These are phyloP conservation scores for Tricholoma matsutake DNA, from an alignment of 768 basidiomycete genomes.

Conservation along the genomic window DNA sequence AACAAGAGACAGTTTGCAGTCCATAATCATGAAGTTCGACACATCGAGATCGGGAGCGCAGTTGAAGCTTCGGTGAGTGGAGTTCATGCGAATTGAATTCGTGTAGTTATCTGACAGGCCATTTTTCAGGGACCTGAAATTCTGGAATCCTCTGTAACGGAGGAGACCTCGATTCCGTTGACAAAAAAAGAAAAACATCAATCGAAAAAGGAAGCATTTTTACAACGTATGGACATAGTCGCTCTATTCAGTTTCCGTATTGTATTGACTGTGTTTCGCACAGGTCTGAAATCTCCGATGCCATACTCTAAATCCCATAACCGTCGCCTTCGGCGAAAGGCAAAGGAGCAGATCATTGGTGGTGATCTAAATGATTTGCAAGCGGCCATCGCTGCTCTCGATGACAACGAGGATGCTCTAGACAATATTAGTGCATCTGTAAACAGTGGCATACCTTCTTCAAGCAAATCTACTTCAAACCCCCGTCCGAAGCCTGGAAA, in stretches of 20 bases:
- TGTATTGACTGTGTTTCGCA: neutral
- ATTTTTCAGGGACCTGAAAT: conserved; percentile 42
- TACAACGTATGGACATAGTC: conserved; percentile 47
- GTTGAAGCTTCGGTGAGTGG: conserved; percentile 40
- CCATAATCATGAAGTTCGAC: conserved; percentile 46
- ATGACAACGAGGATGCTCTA: conserved; percentile 25
- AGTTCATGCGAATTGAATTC: neutral
- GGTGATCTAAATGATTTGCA: conserved; percentile 47
- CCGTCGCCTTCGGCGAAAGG: conserved; percentile 68
- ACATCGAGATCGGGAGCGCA: conserved; percentile 42
- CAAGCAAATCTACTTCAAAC: neutral
- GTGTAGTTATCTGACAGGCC: conserved; percentile 10
- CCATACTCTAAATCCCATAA: conserved; percentile 73
- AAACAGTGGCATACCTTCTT: neutral
- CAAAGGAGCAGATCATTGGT: conserved; percentile 54
- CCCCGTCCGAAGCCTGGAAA: conserved; percentile 33
- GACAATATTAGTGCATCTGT: neutral
- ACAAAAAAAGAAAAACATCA: conserved; percentile 70
- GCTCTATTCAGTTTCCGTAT: neutral
- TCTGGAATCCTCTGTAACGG: conserved; percentile 31
- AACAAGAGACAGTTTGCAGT: conserved; percentile 47
- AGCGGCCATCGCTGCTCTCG: conserved; percentile 52
- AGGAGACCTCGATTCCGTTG: conserved; percentile 23
- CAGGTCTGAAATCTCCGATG: conserved; percentile 48
- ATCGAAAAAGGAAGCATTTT: conserved; percentile 63